Evolutionary conservation across 306 rosid genomes (phyloP).

Genomic region (Astragalus glycyphyllos): DNA sequence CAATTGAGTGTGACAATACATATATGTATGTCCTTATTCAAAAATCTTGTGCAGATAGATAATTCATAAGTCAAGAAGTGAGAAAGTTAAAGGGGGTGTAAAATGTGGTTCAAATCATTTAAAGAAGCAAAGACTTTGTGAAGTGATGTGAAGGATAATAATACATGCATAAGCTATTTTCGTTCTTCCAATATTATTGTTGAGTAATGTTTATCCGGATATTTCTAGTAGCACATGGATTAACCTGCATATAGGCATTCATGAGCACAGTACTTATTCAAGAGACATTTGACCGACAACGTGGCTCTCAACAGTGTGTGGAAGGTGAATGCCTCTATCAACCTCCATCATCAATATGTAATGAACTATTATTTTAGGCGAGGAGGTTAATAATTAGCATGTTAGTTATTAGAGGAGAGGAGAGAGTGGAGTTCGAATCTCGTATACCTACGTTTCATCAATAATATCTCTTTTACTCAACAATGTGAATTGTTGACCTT

Average conservation of each 20-base stretch:
- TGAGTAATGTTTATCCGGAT: conserved; percentile 41
- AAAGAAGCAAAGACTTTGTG: conserved; percentile 20
- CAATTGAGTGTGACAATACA: conserved; percentile 40
- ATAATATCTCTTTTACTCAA: too few relatives aligned
- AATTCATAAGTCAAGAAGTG: conserved; percentile 35
- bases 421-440: too few relatives aligned
- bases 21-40: conserved; percentile 36
- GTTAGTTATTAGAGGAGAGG: too few relatives aligned
- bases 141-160: conserved; percentile 34
- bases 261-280: conserved; percentile 52
- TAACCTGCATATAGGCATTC: conserved; percentile 41
- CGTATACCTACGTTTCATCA: too few relatives aligned
- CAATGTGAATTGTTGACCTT: too few relatives aligned
- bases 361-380: too few relatives aligned
- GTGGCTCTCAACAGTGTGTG: conserved; percentile 53
- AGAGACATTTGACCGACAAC: conserved; percentile 70
- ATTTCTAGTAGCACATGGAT: conserved; percentile 44
- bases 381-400: too few relatives aligned
- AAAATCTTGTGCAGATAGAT: conserved; percentile 39
- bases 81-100: conserved; percentile 35
- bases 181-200: conserved; percentile 17
- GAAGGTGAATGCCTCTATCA: conserved; percentile 41
- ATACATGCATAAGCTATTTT: conserved; percentile 18
- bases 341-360: conserved; percentile 44
- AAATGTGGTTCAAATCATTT: conserved; percentile 29